Evolutionary conservation across 2,329 filamentous ascomycete species (phyloP).

Genomic region (Penicillium polonicum): DNA sequence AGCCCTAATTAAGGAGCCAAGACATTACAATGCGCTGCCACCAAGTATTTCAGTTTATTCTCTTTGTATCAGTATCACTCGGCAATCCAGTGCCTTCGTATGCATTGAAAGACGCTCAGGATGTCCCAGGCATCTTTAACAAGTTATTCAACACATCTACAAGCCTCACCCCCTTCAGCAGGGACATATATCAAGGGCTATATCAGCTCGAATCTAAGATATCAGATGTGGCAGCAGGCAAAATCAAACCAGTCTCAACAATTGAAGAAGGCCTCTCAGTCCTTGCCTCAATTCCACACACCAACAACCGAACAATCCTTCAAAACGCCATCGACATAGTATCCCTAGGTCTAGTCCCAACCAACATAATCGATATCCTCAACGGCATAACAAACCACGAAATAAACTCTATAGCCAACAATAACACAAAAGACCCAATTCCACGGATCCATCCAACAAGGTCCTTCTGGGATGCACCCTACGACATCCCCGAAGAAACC

Average conservation of each 20-base stretch:
- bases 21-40: not conserved
- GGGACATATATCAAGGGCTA: not conserved
- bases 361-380: not conserved
- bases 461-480: constrained; percentile 4
- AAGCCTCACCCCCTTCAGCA: not conserved
- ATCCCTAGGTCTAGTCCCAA: constrained; percentile 1
- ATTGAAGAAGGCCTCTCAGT: not conserved
- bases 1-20: not conserved
- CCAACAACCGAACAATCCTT: not conserved
- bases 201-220: not conserved
- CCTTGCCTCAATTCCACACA: not conserved
- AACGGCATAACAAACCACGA: not conserved
- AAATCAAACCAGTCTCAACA: not conserved
- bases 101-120: not conserved
- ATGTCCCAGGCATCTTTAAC: not conserved
- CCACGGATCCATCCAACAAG: constrained; percentile 4
- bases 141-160: not conserved
- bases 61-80: not conserved
- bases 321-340: not conserved
- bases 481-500: not conserved
- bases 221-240: not conserved
- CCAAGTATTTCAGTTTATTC: not conserved
- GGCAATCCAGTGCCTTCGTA: not conserved
- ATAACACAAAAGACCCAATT: not conserved
- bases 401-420: constrained; percentile 11